Evolutionary conservation across 495 filamentous ascomycete species (phyloP), one percentile per base, ranked within the genome.

Genomic region (Tuber borchii): DNA sequence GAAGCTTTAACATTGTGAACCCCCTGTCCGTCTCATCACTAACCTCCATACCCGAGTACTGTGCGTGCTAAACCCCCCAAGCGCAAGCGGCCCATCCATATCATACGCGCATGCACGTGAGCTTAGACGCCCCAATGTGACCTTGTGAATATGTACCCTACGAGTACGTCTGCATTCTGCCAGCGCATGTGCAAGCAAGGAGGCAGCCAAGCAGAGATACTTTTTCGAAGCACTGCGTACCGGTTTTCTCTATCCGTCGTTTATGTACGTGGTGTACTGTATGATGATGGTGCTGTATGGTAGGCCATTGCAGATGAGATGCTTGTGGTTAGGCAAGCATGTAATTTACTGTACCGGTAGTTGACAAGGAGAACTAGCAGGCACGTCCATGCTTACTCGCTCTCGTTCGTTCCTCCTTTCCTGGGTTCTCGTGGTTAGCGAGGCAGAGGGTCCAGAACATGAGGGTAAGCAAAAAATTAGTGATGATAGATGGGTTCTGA

Each of bases 21-120:
- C n/a, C n/a, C n/a, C n/a, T n/a, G n/a, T n/a, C n/a, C n/a, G n/a
- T n/a, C n/a, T n/a, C n/a, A n/a, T n/a, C n/a, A n/a, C n/a, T n/a
- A n/a, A n/a, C n/a, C n/a, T n/a, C n/a, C n/a, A n/a, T n/a, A n/a
- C 37, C 4, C 37, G 37, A 4, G 37, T 39, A 39, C 48, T 56
- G 22, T 26, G 48, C 48, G 9, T 56, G 9, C 48, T 22, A 20
- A 56, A 56, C 48, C 48, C 45, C 51, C 51, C 56, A 65, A 65
- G 56, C 56, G 56, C 56, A 26, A 31, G 56, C 16, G 17, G 26
- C 56, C 26, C n/a, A 16, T 65, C 56, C 56, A 31, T 17, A 65
- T 65, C 56, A 65, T 31, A 73, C 77, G 77, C 78, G 77, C 78
- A 79, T 75, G 78, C 78, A 79, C 78, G 78, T 79, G 78, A 79